Conservation (phyloP, 2,329 filamentous ascomycete genomes). For the Verticillium albo-atrum region DNA sequence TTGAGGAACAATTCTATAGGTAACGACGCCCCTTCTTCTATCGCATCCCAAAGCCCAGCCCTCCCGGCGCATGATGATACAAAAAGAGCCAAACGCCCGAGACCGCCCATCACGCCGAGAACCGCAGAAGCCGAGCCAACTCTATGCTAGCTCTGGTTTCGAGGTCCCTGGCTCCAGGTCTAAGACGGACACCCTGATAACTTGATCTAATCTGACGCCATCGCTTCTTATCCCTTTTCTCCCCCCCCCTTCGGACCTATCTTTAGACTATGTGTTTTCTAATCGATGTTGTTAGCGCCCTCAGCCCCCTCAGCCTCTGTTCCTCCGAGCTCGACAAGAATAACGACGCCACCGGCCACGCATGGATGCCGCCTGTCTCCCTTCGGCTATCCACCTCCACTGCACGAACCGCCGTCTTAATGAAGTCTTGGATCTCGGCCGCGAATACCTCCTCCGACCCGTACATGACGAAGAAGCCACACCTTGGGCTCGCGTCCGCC, state of each 20-base stretch:
- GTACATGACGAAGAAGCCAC: constrained; percentile 67
- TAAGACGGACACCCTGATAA: constrained; percentile 36
- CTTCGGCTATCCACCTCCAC: constrained; percentile 52
- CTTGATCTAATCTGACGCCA: constrained; percentile 63
- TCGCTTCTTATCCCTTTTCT: constrained; percentile 10
- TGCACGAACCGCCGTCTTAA: constrained; percentile 49
- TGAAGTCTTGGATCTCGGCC: constrained; percentile 60
- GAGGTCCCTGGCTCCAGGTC: constrained; percentile 27
- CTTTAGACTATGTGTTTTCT: constrained; percentile 7
- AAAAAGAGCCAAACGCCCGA: constrained; percentile 25
- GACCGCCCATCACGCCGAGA: constrained; percentile 16
- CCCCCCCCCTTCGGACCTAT: constrained; percentile 3
- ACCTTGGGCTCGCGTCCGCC: constrained; percentile 59
- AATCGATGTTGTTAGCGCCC: constrained; percentile 18
- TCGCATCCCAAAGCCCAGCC: neutral
- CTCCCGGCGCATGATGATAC: constrained; percentile 32
- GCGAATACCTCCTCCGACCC: constrained; percentile 76
- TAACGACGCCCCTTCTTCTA: neutral
- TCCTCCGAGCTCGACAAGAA: constrained; percentile 46
- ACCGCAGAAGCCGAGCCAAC: constrained; percentile 44
- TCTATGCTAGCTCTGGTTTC: constrained; percentile 39
- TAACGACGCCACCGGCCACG: constrained; percentile 72
- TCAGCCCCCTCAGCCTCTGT: constrained; percentile 48
- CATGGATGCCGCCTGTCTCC: constrained; percentile 68
- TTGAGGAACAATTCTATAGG: neutral